Base-by-base conservation (phyloP, 805 yeast species). In the Cyberlindnera euphorbiae region DNA sequence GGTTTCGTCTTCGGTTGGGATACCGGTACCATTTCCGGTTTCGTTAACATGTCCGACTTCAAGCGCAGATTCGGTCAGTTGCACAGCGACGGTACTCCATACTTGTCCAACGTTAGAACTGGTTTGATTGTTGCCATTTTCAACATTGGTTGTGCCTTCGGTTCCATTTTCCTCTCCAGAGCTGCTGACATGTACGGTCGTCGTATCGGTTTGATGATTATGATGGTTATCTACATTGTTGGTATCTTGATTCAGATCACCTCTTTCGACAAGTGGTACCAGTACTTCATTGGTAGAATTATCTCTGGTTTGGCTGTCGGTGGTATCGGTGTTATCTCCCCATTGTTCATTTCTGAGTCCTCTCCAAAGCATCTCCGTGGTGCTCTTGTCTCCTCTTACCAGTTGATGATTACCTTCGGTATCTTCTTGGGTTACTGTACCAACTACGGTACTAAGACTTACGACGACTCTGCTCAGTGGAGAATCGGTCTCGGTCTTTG, bases 1-100 rank as follows among this genome's bases (percentile, higher is more conserved):
- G 89, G 88, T 31, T 81, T 76, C 55, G 79, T 80, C 30, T 81
- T 78, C 50, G 89, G 89, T 45, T 81, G 82, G 74, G 89, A 81
- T 65, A 79, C 87, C 28, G 88, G 88, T 68, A 80, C 88, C 44
- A 78, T 81, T 55, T 76, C 84, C 15, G 87, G 87, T 44, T 78
- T 81, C 49, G 80, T 79, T 34, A 73, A 75, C 50, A 62, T 60
- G 51, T 49, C 72, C 14, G 82, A 79, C 50, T 80, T 71, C 62
- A 52, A 59, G 33, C 44, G 52, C 26, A 67, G 85, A 55, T 81
- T 80, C 47, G 87, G 86, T 56, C 64, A 67, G 46, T 15, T 47
- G 8, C 38, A 42, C 39, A 48, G 53, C n/a, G 46, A 51, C 1
- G 83, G 83, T 41, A 61, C 50, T 4, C 55, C 61, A 49, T 64